Percentiles rank a stretch among this genome's conserved stretches.
These are phyloP conservation scores for Monilinia polystroma DNA, from an alignment of 2,329 filamentous ascomycete genomes.

Conservation along the genomic window DNA sequence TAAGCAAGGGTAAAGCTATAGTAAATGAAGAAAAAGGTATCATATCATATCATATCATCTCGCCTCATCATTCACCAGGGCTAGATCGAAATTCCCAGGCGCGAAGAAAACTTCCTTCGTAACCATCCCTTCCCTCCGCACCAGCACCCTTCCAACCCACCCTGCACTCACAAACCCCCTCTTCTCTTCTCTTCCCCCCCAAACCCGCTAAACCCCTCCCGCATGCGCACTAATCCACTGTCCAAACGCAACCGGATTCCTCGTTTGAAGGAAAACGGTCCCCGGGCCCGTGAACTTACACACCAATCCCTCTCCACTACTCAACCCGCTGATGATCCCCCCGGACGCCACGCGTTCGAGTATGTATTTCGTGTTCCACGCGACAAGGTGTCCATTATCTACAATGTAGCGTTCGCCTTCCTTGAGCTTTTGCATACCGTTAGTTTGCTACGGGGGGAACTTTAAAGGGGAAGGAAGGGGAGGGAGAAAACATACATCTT, in stretches of 20 bases:
- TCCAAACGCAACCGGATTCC: slow-evolving; percentile 61
- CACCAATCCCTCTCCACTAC: slow-evolving; percentile 81
- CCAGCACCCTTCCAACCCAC: too few relatives aligned
- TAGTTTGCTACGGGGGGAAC: not conserved
- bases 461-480: too few relatives aligned
- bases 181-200: too few relatives aligned
- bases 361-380: slow-evolving; percentile 94
- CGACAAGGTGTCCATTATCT: slow-evolving; percentile 89
- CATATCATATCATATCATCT: not conserved
- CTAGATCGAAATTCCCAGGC: too few relatives aligned
- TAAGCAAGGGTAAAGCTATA: too few relatives aligned
- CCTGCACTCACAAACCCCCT: not conserved
- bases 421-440: not conserved
- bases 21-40: slow-evolving; percentile 9
- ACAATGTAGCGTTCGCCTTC: slow-evolving; percentile 86
- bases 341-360: slow-evolving; percentile 88
- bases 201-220: not conserved
- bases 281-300: slow-evolving; percentile 94
- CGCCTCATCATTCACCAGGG: not conserved
- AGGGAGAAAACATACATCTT: slow-evolving; percentile 66
- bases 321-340: slow-evolving; percentile 84
- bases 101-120: not conserved
- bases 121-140: not conserved
- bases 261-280: slow-evolving; percentile 87
- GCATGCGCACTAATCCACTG: slow-evolving; percentile 21